phyloP scores from a whole-genome alignment of 192 early-diverging fungal species.

The Mortierella alpina region DNA sequence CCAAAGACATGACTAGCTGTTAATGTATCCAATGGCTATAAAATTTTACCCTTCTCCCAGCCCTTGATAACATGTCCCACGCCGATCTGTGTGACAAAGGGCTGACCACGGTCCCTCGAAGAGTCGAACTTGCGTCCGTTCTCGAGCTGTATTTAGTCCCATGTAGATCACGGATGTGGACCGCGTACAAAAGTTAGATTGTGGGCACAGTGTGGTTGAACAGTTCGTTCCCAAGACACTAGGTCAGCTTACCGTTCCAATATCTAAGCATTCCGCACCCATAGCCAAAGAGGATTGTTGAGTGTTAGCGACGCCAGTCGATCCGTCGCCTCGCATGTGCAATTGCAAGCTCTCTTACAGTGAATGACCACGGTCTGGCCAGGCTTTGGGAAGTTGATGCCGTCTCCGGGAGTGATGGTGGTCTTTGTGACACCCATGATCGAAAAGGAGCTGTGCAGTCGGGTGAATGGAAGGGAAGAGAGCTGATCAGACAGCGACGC shows the following conservation, averaged over 20 bases:
- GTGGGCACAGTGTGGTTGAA: too few species aligned
- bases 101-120: slow-evolving; percentile 82
- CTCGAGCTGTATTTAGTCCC: slow-evolving; percentile 52
- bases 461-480: not conserved
- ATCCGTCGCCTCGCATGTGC: not conserved
- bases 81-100: slow-evolving; percentile 91
- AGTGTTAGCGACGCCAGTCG: slow-evolving; percentile 1
- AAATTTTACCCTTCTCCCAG: slow-evolving; percentile 63
- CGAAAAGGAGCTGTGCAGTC: not conserved
- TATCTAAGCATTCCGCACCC: slow-evolving; percentile 8
- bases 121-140: slow-evolving; percentile 90
- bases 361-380: slow-evolving; percentile 80
- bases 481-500: not conserved
- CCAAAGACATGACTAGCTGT: too few species aligned
- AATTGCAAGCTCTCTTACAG: slow-evolving; percentile 52
- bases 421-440: slow-evolving; percentile 50
- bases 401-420: slow-evolving; percentile 58
- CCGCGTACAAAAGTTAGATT: too few species aligned
- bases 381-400: slow-evolving; percentile 65
- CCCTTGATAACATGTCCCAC: slow-evolving; percentile 91
- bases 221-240: too few species aligned
- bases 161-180: not conserved
- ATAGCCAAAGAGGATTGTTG: not conserved
- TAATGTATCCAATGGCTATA: too few species aligned
- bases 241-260: slow-evolving; percentile 28